Percentiles rank a stretch among this genome's conserved stretches.
Evolutionary conservation across 202 grass and related monocot species (phyloP).

Genomic region (Panicum hallii): DNA sequence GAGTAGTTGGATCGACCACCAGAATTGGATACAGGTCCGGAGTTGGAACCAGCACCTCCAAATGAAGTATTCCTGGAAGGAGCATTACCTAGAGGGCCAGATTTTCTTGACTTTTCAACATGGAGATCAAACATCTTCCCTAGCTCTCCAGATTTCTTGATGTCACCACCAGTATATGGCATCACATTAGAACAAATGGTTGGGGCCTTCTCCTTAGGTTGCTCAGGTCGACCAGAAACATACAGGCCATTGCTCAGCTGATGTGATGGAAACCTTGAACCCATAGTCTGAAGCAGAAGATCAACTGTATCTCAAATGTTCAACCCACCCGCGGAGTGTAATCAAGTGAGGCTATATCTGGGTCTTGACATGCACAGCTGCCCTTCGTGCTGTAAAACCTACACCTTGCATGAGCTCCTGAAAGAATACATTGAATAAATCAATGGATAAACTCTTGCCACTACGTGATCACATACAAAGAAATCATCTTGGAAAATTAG

Average conservation of each 20-base stretch:
- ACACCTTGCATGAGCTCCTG: slow-evolving; percentile 52
- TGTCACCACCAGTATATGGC: slow-evolving; percentile 95
- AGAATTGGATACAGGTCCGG: slow-evolving; percentile 74
- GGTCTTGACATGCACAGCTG: slow-evolving; percentile 35
- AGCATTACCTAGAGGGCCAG: slow-evolving; percentile 74
- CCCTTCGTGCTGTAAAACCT: slow-evolving; percentile 36
- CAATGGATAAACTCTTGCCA: slow-evolving; percentile 17
- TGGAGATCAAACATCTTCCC: slow-evolving; percentile 99
- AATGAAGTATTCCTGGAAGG: slow-evolving; percentile 69
- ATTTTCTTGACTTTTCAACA: slow-evolving; percentile 93
- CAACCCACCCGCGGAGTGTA: slow-evolving; percentile 9
- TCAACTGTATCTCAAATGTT: slow-evolving; percentile 19
- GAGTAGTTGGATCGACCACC: slow-evolving; percentile 79
- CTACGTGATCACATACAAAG: not conserved
- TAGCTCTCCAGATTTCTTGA: slow-evolving; percentile 95
- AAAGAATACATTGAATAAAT: slow-evolving; percentile 34
- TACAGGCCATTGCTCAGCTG: slow-evolving; percentile 97
- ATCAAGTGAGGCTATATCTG: slow-evolving; percentile 48
- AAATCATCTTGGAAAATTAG: slow-evolving; percentile 20
- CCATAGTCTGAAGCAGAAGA: slow-evolving; percentile 58
- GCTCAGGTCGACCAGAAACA: slow-evolving; percentile 91
- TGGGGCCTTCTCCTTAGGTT: slow-evolving; percentile 81
- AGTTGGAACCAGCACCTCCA: slow-evolving; percentile 63
- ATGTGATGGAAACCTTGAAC: slow-evolving; percentile 88
- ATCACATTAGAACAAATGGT: slow-evolving; percentile 75